A percentile compares a stretch with the other conserved stretches of the same genome.
Conservation (phyloP, 768 basidiomycete genomes). For the Tricholoma saponaceum region DNA sequence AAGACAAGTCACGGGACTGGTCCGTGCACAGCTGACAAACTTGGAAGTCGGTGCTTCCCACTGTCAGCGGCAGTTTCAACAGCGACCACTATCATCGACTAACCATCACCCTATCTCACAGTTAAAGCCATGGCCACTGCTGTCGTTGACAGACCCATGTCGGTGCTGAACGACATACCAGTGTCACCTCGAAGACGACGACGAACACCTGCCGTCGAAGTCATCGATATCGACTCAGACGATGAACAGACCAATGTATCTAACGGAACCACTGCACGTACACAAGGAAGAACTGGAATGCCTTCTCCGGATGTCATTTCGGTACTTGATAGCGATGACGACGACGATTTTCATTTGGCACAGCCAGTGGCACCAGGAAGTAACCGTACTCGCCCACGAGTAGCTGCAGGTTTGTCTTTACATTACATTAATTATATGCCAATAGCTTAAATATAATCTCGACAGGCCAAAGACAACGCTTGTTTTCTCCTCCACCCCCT, state of each 20-base stretch:
- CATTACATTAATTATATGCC: no score
- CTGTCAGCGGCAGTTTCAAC: slow-evolving; percentile 13
- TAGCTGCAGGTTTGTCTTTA: slow-evolving; percentile 8
- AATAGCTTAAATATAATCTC: background rate
- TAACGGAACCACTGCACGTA: slow-evolving; percentile 1
- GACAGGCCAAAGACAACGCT: slow-evolving; percentile 12
- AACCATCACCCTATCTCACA: background rate
- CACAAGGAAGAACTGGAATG: slow-evolving; percentile 7
- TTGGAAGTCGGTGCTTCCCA: background rate
- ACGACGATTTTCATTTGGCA: slow-evolving; percentile 28
- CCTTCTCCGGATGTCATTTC: slow-evolving; percentile 26
- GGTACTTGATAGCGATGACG: slow-evolving; percentile 35
- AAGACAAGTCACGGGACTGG: background rate
- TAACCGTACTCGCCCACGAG: slow-evolving; percentile 5
- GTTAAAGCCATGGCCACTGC: slow-evolving; percentile 25
- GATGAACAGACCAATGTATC: slow-evolving; percentile 20
- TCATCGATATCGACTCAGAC: slow-evolving; percentile 41
- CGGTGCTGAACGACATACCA: slow-evolving; percentile 19
- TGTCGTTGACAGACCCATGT: slow-evolving; percentile 21
- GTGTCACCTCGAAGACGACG: slow-evolving; percentile 12
- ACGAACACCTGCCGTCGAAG: slow-evolving; percentile 29
- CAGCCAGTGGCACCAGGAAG: slow-evolving; percentile 5
- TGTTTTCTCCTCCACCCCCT: slow-evolving; percentile 49
- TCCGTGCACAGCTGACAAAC: slow-evolving; percentile 5
- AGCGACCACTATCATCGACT: slow-evolving; percentile 20